Conservation (phyloP, 306 rosid species). For the Sesbania bispinosa region DNA sequence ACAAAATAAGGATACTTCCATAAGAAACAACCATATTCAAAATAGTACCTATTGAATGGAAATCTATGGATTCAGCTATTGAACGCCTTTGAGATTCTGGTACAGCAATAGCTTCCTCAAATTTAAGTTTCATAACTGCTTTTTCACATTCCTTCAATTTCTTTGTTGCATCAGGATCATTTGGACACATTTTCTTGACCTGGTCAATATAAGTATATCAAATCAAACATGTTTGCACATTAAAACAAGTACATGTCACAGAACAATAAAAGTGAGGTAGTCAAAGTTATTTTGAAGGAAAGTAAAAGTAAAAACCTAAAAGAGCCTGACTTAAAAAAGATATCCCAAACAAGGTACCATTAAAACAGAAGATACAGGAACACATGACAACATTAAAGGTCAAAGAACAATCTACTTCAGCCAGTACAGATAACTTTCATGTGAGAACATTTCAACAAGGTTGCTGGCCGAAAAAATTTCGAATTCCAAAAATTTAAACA, state of each 20-base stretch:
- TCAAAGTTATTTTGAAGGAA: no score
- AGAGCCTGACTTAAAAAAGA: no score
- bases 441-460: slow-evolving; percentile 15
- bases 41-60: slow-evolving; percentile 71
- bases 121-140: slow-evolving; percentile 87
- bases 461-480: neutral
- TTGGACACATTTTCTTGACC: slow-evolving; percentile 89
- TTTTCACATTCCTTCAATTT: slow-evolving; percentile 98
- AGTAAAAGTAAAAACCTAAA: no score
- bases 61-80: slow-evolving; percentile 69
- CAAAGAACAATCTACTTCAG: neutral
- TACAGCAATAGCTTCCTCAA: slow-evolving; percentile 87
- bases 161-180: slow-evolving; percentile 84
- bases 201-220: slow-evolving; percentile 33
- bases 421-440: slow-evolving; percentile 8
- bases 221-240: neutral
- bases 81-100: slow-evolving; percentile 65
- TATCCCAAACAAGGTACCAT: neutral
- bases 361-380: neutral
- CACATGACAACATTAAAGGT: neutral
- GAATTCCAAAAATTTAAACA: neutral
- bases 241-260: neutral
- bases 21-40: neutral
- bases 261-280: neutral
- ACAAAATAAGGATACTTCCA: slow-evolving; percentile 7